Conservation (phyloP, 352 stramenopile species). For the Elongisporangium senticosum region DNA sequence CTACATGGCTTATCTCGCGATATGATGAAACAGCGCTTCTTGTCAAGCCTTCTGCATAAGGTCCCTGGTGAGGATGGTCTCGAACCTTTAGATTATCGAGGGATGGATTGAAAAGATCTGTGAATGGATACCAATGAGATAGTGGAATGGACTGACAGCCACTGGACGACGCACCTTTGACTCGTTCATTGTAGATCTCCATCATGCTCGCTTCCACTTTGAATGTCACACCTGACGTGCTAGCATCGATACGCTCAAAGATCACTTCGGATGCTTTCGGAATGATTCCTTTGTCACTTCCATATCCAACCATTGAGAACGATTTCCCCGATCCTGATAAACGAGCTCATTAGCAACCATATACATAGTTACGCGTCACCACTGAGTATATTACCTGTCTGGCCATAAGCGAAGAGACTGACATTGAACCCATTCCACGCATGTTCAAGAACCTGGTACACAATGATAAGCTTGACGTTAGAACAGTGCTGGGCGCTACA, state of each 20-base stretch:
- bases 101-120: constrained; percentile 81
- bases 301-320: constrained; percentile 86
- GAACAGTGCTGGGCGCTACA: not conserved
- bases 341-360: not conserved
- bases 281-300: constrained; percentile 78
- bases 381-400: constrained; percentile 36
- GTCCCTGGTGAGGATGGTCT: constrained; percentile 78
- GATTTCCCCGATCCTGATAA: constrained; percentile 65
- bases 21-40: constrained; percentile 77
- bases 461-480: not conserved
- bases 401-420: constrained; percentile 82
- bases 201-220: constrained; percentile 88
- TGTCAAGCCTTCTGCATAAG: constrained; percentile 79
- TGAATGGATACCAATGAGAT: not conserved
- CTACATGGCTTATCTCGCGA: constrained; percentile 67
- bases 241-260: constrained; percentile 70
- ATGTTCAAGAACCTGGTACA: constrained; percentile 69
- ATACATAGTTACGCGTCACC: not conserved
- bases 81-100: constrained; percentile 86
- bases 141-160: constrained; percentile 2
- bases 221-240: constrained; percentile 42
- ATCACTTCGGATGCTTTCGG: constrained; percentile 77
- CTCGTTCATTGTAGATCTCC: constrained; percentile 88
- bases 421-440: constrained; percentile 90
- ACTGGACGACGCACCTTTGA: constrained; percentile 47